Percentiles rank a stretch among this genome's conserved stretches.
Conservation (phyloP, 108 stramenopile species). For the Aurantiochytrium sp. region DNA sequence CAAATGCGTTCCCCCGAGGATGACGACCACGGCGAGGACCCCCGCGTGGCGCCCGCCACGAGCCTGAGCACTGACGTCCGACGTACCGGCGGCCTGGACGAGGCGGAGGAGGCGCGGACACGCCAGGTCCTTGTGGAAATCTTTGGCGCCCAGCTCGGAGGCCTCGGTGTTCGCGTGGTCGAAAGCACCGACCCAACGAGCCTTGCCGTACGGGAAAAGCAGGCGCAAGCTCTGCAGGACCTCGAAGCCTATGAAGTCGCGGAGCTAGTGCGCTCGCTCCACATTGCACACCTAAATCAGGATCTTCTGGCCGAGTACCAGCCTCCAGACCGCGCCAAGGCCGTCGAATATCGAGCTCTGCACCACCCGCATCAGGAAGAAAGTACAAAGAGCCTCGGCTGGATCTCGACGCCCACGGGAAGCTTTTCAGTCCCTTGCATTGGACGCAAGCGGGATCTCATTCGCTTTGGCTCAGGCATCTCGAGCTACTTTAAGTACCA, state of each 20-base stretch:
- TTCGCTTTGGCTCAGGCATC: background rate
- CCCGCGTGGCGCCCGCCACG: no score
- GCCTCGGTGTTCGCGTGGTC: background rate
- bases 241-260: background rate
- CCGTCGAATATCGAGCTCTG: background rate
- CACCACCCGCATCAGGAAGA: background rate
- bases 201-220: background rate
- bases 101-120: background rate
- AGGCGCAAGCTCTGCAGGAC: background rate
- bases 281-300: background rate
- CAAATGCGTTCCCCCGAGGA: no score
- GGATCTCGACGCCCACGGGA: background rate
- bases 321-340: background rate
- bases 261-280: background rate
- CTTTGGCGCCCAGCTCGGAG: background rate
- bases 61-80: no score
- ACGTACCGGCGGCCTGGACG: background rate
- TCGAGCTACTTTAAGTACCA: background rate
- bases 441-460: background rate
- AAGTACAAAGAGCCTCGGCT: background rate
- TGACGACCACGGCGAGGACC: no score
- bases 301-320: background rate
- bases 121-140: background rate
- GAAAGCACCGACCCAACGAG: background rate
- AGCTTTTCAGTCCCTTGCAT: background rate